phyloP scores from a whole-genome alignment of 2,329 filamentous ascomycete species.

The Verticillium klebahnii region DNA sequence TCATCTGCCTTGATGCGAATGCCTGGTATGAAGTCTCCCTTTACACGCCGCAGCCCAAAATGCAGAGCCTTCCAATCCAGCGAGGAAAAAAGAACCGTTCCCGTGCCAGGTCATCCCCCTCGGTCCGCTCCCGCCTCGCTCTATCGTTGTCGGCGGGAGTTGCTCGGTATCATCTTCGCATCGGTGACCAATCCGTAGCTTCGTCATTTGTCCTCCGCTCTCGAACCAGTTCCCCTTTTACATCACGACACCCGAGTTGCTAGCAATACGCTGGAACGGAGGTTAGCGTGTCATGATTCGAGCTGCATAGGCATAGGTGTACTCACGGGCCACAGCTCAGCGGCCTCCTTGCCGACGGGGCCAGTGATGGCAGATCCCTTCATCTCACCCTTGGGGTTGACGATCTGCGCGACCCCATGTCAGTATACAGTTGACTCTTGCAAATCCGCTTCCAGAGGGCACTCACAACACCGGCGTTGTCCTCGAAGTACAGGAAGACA shows the following conservation, averaged over 20 bases:
- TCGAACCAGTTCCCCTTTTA: conserved; percentile 50
- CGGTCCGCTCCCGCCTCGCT: conserved; percentile 10
- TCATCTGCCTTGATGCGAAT: conserved; percentile 40
- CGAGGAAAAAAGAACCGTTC: conserved; percentile 23
- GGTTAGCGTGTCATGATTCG: conserved; percentile 23
- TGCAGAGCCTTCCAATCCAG: conserved; percentile 44
- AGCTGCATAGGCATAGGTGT: not conserved
- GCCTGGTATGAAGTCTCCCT: conserved; percentile 44
- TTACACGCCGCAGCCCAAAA: conserved; percentile 49
- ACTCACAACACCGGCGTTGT: conserved; percentile 98
- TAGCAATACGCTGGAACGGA: conserved; percentile 80
- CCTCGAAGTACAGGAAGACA: conserved; percentile 99
- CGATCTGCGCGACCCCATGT: conserved; percentile 60
- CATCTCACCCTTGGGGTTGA: conserved; percentile 99
- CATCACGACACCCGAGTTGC: conserved; percentile 99
- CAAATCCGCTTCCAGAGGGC: not conserved
- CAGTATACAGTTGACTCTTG: conserved; percentile 22
- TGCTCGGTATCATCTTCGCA: conserved; percentile 6
- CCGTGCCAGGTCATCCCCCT: conserved; percentile 14
- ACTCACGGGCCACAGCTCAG: conserved; percentile 97
- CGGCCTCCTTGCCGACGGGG: conserved; percentile 98
- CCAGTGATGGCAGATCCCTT: conserved; percentile 99
- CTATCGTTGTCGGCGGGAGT: conserved; percentile 14
- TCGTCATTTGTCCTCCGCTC: conserved; percentile 3
- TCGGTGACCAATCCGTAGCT: conserved; percentile 5